Evolutionary conservation across 352 stramenopile genomes (phyloP), one percentile per base, ranked within the genome.

Genomic region (Globisporangium nodosum): DNA sequence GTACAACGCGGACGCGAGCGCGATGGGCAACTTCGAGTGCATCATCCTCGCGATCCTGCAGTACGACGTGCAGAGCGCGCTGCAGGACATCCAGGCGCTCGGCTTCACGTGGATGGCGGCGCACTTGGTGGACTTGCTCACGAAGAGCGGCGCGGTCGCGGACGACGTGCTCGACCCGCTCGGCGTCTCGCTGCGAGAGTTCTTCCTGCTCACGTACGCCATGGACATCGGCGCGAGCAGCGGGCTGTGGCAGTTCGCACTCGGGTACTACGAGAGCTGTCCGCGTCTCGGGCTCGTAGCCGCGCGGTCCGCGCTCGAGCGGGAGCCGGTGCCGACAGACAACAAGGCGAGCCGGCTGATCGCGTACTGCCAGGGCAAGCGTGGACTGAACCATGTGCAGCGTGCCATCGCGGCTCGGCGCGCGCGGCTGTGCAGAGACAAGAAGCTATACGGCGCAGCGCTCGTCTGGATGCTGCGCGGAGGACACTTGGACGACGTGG

Each of bases 1-100:
- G 12, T 80, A 87, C 54, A 64, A 85, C 37, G 37, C 37, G 21
- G 60, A 67, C 5, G 60, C 63, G 30, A 66, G 65, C 9, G 70
- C 53, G 11, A 90, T 94, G 76, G 79, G 72, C 56, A 88, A 86
- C 54, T 92, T 94, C 30, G 84, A 92, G 60, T 88, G 78, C 61
- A 90, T 92, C 61, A 80, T 90, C 46, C 54, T 92, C 49, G 79
- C 80, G 30, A 78, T 94, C 20, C 70, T 94, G 54, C 60, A 94
- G 68, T 85, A 86, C 58, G 76, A 94, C 54, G 78, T 94, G 24
- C 67, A 82, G 53, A 83, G 64, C 20, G 78, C 84, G 37, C 60
- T 94, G 12, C 70, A 88, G 48, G 76, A 85, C 42, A 81, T 94
- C 35, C 70, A 78, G 55, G 63, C 55, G 18, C 68, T 94, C 39